Conservation (phyloP, 768 basidiomycete genomes). For the Clavaria fumosa region DNA sequence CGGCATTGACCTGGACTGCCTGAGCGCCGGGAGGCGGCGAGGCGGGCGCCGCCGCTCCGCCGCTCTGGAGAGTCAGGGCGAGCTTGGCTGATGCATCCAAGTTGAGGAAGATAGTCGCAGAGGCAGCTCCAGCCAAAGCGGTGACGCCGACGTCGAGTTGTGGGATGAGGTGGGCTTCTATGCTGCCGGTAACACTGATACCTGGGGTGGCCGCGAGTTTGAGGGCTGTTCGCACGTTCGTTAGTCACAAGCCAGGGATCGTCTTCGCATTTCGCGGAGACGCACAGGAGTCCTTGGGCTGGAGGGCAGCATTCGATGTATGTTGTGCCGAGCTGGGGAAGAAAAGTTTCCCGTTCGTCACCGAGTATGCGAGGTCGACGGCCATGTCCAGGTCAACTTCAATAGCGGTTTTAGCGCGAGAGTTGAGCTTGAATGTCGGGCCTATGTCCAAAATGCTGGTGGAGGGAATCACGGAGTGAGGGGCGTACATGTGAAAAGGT, state of each 20-base stretch:
- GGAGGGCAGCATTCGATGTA: constrained; percentile 15
- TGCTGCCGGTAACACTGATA: constrained; percentile 14
- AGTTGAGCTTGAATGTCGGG: constrained; percentile 24
- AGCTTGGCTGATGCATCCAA: constrained; percentile 19
- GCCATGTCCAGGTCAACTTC: constrained; percentile 20
- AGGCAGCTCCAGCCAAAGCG: constrained; percentile 10
- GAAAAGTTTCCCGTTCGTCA: constrained; percentile 20
- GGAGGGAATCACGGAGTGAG: neutral
- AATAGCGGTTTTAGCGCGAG: constrained; percentile 15
- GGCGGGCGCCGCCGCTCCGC: constrained; percentile 3
- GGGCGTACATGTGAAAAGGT: neutral
- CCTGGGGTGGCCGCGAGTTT: constrained; percentile 20
- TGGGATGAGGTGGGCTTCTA: constrained; percentile 25
- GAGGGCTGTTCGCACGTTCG: constrained; percentile 16
- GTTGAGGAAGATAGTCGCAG: constrained; percentile 11
- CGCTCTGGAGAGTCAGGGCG: too few relatives aligned
- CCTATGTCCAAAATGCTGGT: constrained; percentile 25
- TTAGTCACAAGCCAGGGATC: neutral
- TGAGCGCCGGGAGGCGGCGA: neutral
- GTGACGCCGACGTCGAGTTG: constrained; percentile 1
- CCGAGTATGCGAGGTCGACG: constrained; percentile 19
- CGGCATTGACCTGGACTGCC: neutral
- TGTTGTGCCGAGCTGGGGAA: constrained; percentile 21
- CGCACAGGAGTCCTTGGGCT: constrained; percentile 18
- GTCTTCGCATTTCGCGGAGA: too few relatives aligned